These are phyloP conservation scores for Auricularia auricula-judae DNA, from an alignment of 768 basidiomycete species.

Conservation along the genomic window DNA sequence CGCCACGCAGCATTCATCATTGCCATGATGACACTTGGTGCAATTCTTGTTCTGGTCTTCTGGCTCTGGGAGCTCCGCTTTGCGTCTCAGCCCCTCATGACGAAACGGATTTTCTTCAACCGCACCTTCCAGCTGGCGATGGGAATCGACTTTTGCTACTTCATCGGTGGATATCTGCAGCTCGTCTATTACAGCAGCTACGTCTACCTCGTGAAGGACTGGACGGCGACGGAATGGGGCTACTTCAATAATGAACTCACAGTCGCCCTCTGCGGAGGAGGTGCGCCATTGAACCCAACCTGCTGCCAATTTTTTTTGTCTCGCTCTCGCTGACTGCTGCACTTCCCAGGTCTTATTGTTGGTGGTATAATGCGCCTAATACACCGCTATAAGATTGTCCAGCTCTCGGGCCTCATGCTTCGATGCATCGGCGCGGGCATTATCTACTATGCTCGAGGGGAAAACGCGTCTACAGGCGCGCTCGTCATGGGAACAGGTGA, in stretches of 20 bases:
- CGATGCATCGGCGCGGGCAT: conserved; percentile 21
- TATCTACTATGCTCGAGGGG: conserved; percentile 17
- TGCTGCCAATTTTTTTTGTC: neutral
- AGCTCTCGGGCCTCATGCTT: conserved; percentile 25
- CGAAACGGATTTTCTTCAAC: conserved; percentile 23
- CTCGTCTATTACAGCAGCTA: neutral
- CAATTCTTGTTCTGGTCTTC: conserved; percentile 18
- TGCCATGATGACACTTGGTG: conserved; percentile 22
- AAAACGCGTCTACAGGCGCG: conserved; percentile 14
- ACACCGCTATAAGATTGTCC: conserved; percentile 35
- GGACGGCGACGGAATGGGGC: conserved; percentile 18
- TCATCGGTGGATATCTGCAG: neutral
- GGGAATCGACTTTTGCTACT: conserved; percentile 6
- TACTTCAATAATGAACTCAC: conserved; percentile 24
- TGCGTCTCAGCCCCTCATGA: conserved; percentile 25
- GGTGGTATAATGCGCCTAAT: conserved; percentile 33
- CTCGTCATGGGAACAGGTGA: conserved; percentile 26
- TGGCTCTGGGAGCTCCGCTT: conserved; percentile 21
- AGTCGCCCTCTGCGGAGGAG: conserved; percentile 26
- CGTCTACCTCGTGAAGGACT: neutral
- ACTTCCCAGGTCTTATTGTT: conserved; percentile 34
- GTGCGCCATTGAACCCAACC: neutral
- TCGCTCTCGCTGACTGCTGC: neutral
- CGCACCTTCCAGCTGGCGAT: conserved; percentile 20
- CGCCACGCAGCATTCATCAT: conserved; percentile 17